Evolutionary conservation across 805 yeast species (phyloP), one percentile per base, ranked within the genome.

Genomic region (Candida silvicultrix): DNA sequence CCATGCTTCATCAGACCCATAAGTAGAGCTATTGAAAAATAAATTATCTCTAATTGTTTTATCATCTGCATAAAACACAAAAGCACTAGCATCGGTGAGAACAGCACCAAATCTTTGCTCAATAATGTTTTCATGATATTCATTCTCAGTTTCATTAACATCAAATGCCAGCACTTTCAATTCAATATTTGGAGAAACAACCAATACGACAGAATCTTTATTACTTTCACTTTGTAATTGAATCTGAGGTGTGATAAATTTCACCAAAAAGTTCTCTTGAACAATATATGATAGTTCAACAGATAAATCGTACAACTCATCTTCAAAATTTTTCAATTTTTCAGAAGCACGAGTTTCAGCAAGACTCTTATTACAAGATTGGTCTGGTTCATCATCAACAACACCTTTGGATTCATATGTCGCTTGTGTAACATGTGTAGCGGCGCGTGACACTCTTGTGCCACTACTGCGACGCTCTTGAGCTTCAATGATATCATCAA

Each of bases 221-320:
- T 74, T 73, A 45, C 71, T 70, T 28, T 71, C 72, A 15, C 78
- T 70, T 41, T 77, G 72, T 22, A 85, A 56, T 59, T 90, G 97
- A 41, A 89, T 78, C 62, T 92, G 97, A 0, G 97, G 96, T 23
- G 88, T 78, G 6, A 84, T 68, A 38, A 92, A 69, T 48, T 81
- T 81, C 28, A 90, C 71, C 50, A 81, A 68, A 58, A 80, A 85
- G 38, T 85, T 78, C 44, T 81, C 78, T 38, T 63, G 69, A 4
- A 71, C 59, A 48, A 55, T 63, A 71, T 46, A 66, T 56, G 60
- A 49, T 38, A 66, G 60, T 2, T 63, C 66, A 1, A 66, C 62
- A 7, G 64, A 74, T 60, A 6, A 59, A 55, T 48, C 75, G 64
- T 56, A 53, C 32, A 88, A 61, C 29, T 77, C 80, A 3, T 72